Percentiles rank a stretch among this genome's conserved stretches.
phyloP scores from a whole-genome alignment of 2,329 filamentous ascomycete genomes.

The Arthroderma sp. region DNA sequence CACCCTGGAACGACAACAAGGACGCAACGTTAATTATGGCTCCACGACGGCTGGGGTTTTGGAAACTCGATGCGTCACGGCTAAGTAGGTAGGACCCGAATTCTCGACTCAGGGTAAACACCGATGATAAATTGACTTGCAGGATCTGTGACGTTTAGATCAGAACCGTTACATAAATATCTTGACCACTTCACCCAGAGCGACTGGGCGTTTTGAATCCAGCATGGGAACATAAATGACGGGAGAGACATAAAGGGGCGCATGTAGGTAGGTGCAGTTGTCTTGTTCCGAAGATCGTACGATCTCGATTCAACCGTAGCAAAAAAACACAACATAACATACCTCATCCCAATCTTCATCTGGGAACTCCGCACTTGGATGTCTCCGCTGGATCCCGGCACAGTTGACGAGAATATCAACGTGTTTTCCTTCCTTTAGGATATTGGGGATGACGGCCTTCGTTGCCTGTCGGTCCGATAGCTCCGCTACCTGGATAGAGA shows the following conservation, averaged over 20 bases:
- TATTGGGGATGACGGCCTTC: slow-evolving; percentile 26
- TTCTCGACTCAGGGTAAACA: slow-evolving; percentile 67
- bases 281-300: no score
- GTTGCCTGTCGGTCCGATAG: slow-evolving; percentile 30
- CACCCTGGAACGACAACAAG: slow-evolving; percentile 72
- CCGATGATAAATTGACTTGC: slow-evolving; percentile 72
- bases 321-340: slow-evolving; percentile 7
- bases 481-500: slow-evolving; percentile 31
- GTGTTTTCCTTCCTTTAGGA: slow-evolving; percentile 34
- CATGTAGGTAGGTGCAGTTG: no score
- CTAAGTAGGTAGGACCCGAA: slow-evolving; percentile 65
- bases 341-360: slow-evolving; percentile 62
- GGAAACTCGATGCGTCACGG: slow-evolving; percentile 31
- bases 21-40: slow-evolving; percentile 71
- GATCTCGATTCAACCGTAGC: no score
- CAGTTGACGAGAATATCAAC: slow-evolving; percentile 75
- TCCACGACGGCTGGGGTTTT: slow-evolving; percentile 41
- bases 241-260: no score
- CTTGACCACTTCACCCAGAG: neutral
- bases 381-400: slow-evolving; percentile 70
- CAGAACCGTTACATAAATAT: neutral
- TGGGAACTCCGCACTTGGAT: slow-evolving; percentile 63
- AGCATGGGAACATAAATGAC: no score
- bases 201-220: neutral
- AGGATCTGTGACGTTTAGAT: slow-evolving; percentile 40